Base-by-base conservation (phyloP, 352 stramenopile species). In the Globisporangium cylindrosporum region DNA sequence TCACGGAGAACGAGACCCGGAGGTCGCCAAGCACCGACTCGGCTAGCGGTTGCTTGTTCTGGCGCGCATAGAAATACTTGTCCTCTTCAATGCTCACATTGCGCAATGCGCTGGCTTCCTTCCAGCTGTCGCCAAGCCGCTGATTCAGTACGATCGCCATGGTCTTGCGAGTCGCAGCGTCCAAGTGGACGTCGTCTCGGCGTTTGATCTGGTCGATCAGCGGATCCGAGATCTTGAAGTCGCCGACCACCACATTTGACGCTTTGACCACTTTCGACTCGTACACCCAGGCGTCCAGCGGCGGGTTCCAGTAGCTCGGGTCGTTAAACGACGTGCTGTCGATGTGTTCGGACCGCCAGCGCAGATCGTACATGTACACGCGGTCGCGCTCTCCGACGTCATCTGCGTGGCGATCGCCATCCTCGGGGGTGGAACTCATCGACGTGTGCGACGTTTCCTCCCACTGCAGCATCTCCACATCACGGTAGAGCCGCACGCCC, bases 381-480 rank as follows among this genome's bases (percentile, higher is more conserved):
- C 82, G 75, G 55, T 93, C 86, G 18, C 75, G 77, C 8, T 88
- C 75, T 14, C 86, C 74, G n/a, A 84, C 79, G 1, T 15, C 34
- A 22, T 49, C 64, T 15, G 77, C 70, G 4, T 75, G 73, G 2
- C 67, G 70, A 54, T 86, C 79, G 29, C 89, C 79, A 48, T 84
- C 78, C 34, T 82, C 74, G 1, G 70, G 73, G 43, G 69, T 83
- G 41, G 70, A 79, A 5, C 34, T 41, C 29, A 72, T 86, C 41
- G 75, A 83, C 12, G 74, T 82, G 73, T 93, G 83, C 14, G 75
- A 82, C 24, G 81, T 91, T 59, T 94, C 86, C 34, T 93, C 82
- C 86, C 86, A 94, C 67, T 94, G 86, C 56, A 92, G 66, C 86
- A 93, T 94, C 69, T 94, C 84, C 57, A 94, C 86, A 6, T 72